Evolutionary conservation across 2,329 filamentous ascomycete species (phyloP).

Genomic region (Leptoxyphium fumago): DNA sequence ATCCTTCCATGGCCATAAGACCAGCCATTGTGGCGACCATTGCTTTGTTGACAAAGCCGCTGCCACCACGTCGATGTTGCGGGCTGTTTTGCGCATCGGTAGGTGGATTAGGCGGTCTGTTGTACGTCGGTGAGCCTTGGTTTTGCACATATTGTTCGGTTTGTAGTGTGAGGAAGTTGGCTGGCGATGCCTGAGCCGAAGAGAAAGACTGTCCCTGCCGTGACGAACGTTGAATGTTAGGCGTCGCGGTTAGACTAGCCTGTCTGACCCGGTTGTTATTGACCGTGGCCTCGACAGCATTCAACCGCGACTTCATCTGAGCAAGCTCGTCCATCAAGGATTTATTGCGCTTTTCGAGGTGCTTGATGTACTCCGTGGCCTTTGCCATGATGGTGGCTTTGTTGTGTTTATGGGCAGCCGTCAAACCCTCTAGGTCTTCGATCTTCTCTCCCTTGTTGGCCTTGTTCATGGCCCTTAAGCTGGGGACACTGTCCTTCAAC

Average conservation of each 20-base stretch:
- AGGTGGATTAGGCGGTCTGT: slow-evolving; percentile 15
- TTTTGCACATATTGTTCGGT: slow-evolving; percentile 20
- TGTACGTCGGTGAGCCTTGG: slow-evolving; percentile 18
- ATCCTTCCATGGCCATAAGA: slow-evolving; percentile 78
- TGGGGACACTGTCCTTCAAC: slow-evolving; percentile 80
- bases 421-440: slow-evolving; percentile 55
- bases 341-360: slow-evolving; percentile 81
- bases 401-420: slow-evolving; percentile 82
- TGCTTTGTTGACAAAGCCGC: slow-evolving; percentile 51
- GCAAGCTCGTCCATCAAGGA: slow-evolving; percentile 68
- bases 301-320: slow-evolving; percentile 60
- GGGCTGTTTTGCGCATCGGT: slow-evolving; percentile 19
- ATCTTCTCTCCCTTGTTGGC: slow-evolving; percentile 53
- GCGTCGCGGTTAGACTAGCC: slow-evolving; percentile 10
- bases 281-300: slow-evolving; percentile 53
- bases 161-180: slow-evolving; percentile 14
- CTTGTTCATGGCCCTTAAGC: slow-evolving; percentile 65
- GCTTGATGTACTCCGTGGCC: slow-evolving; percentile 88
- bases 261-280: slow-evolving; percentile 13
- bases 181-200: slow-evolving; percentile 10
- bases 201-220: slow-evolving; percentile 15
- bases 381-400: slow-evolving; percentile 95
- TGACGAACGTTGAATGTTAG: slow-evolving; percentile 3
- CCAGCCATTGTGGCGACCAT: slow-evolving; percentile 89
- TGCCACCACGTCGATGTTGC: slow-evolving; percentile 20